Base-by-base conservation (phyloP, 441 rosid genomes). In the Eutrema salsugineum region DNA sequence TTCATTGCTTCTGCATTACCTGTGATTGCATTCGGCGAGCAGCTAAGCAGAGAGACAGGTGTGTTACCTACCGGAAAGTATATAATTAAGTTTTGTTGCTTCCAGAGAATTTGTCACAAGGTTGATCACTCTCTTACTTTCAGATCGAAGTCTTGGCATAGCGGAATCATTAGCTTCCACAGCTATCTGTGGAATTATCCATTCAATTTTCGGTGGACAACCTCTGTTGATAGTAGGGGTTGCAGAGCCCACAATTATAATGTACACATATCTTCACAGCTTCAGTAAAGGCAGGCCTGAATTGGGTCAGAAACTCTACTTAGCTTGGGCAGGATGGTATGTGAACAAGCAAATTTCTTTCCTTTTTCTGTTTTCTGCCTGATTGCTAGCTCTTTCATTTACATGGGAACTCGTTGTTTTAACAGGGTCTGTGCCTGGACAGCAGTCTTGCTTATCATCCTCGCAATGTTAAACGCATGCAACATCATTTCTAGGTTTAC, bases 1-100 rank as follows among this genome's bases (percentile, higher is more conserved):
- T 94, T 94, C 86, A 91, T 94, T 77, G 97, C 98, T 56, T 94
- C 98, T 47, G 96, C 96, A 12, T 86, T 94, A 65, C 97, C 95
- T 36, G 98, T 91, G 14, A 85, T 90, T 65, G 96, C 96, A 63
- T 94, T 94, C 35, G 98, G 98, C 63, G 96, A 87, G 80, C 98
- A 94, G 83, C 72, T 94, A 54, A 87, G 84, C 70, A 80, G 91
- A 63, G 93, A 88, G 46, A 91, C 98, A 72, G 93, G 98, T 89
- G 60, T n/a, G 28, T 43, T 20, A 16, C 15, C 15, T 47, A 17
- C 12, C 19, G 0, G 1, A 51, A 1, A 38, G 22, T 69, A 4
- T 40, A 54, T 22, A 12, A 72, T 2, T 35, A 35, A 20, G 11
- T 16, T 63, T 30, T 33, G 9, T 57, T 14, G 10, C 11, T 66